phyloP scores from a whole-genome alignment of 1,284 basidiomycete species.

The Wallemia hederae region DNA sequence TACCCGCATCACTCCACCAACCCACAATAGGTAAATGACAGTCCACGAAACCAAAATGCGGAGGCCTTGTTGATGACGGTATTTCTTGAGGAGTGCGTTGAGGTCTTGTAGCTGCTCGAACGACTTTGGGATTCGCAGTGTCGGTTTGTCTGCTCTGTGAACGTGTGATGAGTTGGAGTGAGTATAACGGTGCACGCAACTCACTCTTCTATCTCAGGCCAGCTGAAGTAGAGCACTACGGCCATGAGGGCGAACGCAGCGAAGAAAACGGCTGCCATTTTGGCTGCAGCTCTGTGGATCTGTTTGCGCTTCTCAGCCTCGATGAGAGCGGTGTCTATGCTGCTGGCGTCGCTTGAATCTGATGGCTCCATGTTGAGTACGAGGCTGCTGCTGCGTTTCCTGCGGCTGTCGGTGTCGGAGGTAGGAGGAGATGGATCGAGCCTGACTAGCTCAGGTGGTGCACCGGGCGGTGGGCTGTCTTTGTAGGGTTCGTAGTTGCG shows the following conservation, averaged over 20 bases:
- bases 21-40: conserved; percentile 66
- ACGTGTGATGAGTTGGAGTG: neutral
- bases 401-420: neutral
- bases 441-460: neutral
- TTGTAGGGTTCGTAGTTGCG: neutral
- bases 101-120: conserved; percentile 53
- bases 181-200: conserved; percentile 12
- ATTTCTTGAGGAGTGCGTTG: conserved; percentile 58
- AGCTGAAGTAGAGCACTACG: conserved; percentile 40
- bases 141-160: conserved; percentile 35
- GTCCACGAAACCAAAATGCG: conserved; percentile 56
- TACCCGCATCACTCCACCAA: conserved; percentile 11
- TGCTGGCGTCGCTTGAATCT: neutral
- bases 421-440: neutral
- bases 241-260: conserved; percentile 37
- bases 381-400: neutral
- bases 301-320: conserved; percentile 19
- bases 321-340: neutral
- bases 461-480: neutral
- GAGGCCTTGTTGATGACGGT: conserved; percentile 50
- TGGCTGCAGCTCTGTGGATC: conserved; percentile 44
- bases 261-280: conserved; percentile 48
- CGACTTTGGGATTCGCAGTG: conserved; percentile 48
- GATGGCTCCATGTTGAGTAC: neutral
- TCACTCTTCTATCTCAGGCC: conserved; percentile 47